phyloP scores from a whole-genome alignment of 371 early-diverging fungal species.

The Syncephalastrum contaminatum region DNA sequence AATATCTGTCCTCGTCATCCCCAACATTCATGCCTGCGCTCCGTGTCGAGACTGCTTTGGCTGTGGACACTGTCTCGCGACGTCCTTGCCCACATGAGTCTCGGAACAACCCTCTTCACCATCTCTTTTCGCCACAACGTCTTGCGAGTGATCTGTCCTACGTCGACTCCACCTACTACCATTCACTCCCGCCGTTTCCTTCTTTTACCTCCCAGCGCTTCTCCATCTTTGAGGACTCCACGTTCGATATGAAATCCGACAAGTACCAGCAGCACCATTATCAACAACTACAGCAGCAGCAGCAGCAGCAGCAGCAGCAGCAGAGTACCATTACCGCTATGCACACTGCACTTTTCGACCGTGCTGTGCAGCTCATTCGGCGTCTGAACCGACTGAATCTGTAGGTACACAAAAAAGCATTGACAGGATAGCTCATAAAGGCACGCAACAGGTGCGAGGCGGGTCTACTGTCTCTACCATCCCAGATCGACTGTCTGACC shows the following conservation, averaged over 20 bases:
- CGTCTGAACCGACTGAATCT: constrained; percentile 35
- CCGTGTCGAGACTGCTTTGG: too few species aligned
- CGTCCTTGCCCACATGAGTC: too few species aligned
- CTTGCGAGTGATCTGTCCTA: constrained; percentile 21
- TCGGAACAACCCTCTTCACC: constrained; percentile 21
- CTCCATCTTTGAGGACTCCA: background rate
- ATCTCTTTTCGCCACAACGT: constrained; percentile 37
- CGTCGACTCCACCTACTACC: constrained; percentile 25
- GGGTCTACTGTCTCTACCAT: constrained; percentile 30
- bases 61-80: too few species aligned
- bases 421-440: background rate
- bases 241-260: background rate
- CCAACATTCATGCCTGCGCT: background rate
- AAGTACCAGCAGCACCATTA: too few species aligned
- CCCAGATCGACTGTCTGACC: constrained; percentile 25
- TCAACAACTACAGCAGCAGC: too few species aligned
- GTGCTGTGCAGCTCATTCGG: constrained; percentile 19
- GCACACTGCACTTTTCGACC: constrained; percentile 19
- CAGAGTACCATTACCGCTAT: constrained; percentile 3
- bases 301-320: too few species aligned
- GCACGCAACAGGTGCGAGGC: constrained; percentile 22
- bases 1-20: constrained; percentile 13
- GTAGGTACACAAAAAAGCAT: constrained; percentile 17
- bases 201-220: background rate
- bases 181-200: constrained; percentile 5